Percentiles rank a stretch among this genome's conserved stretches.
Evolutionary conservation across 2,329 filamentous ascomycete genomes (phyloP).

Genomic region (Apiospora rasikravindrae): DNA sequence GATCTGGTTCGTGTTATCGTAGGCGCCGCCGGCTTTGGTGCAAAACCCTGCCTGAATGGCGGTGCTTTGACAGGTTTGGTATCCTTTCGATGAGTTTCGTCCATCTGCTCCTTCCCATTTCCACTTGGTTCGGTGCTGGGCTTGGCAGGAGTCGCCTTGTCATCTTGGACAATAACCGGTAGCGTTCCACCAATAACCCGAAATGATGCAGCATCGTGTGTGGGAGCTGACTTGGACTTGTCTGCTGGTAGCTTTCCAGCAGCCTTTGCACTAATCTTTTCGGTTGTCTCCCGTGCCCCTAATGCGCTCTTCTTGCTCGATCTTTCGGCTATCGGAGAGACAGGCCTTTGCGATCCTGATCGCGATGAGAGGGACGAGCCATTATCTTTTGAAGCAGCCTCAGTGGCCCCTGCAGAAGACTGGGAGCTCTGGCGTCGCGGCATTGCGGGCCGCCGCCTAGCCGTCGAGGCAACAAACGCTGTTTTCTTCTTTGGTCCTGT

Average conservation of each 20-base stretch:
- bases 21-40: background rate
- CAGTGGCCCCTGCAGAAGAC: constrained; percentile 43
- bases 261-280: constrained; percentile 48
- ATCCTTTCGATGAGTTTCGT: background rate
- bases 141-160: background rate
- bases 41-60: background rate
- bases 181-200: background rate
- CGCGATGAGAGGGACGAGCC: constrained; percentile 27
- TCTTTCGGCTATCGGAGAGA: constrained; percentile 37
- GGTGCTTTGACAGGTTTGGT: background rate
- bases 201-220: constrained; percentile 4
- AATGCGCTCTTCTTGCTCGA: constrained; percentile 24
- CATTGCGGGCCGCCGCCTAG: constrained; percentile 53
- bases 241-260: constrained; percentile 53
- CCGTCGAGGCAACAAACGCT: constrained; percentile 50
- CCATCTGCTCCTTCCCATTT: background rate
- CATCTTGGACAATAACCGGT: constrained; percentile 1
- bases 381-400: constrained; percentile 40
- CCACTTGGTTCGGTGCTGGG: background rate
- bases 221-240: background rate
- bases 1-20: constrained; percentile 3
- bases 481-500: constrained; percentile 40
- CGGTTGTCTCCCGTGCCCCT: constrained; percentile 22
- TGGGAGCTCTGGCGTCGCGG: constrained; percentile 55
- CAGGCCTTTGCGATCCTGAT: constrained; percentile 30